Evolutionary conservation across 2,329 filamentous ascomycete species (phyloP), one percentile per base, ranked within the genome.

Genomic region (Fusarium dimerum): DNA sequence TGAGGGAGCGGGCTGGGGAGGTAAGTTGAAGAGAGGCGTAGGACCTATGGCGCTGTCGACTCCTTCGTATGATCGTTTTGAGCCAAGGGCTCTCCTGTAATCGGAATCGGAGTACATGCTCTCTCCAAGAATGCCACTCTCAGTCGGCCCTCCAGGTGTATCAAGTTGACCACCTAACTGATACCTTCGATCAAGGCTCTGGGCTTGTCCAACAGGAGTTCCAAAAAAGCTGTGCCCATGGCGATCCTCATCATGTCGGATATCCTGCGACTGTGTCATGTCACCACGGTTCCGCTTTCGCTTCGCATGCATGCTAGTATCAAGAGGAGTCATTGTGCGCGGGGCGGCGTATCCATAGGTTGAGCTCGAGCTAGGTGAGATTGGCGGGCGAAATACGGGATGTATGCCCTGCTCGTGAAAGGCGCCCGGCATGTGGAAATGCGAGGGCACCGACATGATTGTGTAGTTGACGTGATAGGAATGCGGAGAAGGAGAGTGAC

Each of bases 81-180:
- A 76, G 1, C 80, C 81, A 2, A 84, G 71, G 1, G 73, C 76
- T 45, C 76, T 75, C 43, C 82, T 73, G 63, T 83, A 84, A 60
- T 82, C 78, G 17, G 79, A 68, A 55, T 85, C 82, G 13, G 81
- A 84, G 62, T 81, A 82, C 53, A 78, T 70, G 66, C 80, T 83
- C 48, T 83, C 79, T 16, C 78, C 79, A 50, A 83, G 68, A 20
- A 67, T 61, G 13, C 69, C 69, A 45, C 66, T 66, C 18, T 69
- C 65, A 2, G 64, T 62, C 9, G 57, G 56, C 5, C 62, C 67
- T 38, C 67, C 67, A 0, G 78, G 77, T 1, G 78, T 80, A 45
- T 78, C 75, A 45, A 83, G 77, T 62, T 82, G 78, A 16, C 81
- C 81, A 7, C 79, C 80, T 10, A 84, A 70, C 2, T 76, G 75